Percentiles rank a stretch among this genome's conserved stretches.
Evolutionary conservation across 495 filamentous ascomycete genomes (phyloP).

Genomic region (Sphaerosporella brunnea): DNA sequence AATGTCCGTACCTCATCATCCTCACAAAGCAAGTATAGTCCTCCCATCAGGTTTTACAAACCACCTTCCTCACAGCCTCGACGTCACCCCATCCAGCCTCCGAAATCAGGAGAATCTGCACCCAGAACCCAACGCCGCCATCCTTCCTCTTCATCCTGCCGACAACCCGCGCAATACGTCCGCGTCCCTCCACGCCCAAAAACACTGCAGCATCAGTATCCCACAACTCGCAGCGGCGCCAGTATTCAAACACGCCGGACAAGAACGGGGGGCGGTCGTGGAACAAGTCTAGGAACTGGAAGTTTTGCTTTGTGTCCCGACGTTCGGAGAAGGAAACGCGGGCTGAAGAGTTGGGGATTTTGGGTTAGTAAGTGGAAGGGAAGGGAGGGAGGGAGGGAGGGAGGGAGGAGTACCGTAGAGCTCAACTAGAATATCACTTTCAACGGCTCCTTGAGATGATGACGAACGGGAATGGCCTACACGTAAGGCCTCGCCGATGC

Average conservation of each 20-base stretch:
- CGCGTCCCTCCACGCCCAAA: constrained; percentile 20
- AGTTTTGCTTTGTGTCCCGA: too few species aligned
- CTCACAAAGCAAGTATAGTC: too few species aligned
- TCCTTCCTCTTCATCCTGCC: constrained; percentile 35
- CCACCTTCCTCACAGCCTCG: too few species aligned
- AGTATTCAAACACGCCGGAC: constrained; percentile 33
- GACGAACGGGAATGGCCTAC: constrained; percentile 19
- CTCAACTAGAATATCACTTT: constrained; percentile 36
- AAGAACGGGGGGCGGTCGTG: constrained; percentile 38
- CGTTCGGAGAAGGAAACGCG: too few species aligned
- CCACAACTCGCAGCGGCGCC: constrained; percentile 31
- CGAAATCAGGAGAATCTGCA: too few species aligned
- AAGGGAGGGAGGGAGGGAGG: too few species aligned
- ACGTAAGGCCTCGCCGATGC: constrained; percentile 38
- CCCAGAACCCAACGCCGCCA: too few species aligned
- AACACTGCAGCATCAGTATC: constrained; percentile 34
- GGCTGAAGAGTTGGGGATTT: too few species aligned
- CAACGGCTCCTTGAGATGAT: constrained; percentile 14
- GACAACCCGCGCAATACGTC: constrained; percentile 36
- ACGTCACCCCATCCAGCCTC: too few species aligned
- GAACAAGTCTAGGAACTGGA: constrained; percentile 42
- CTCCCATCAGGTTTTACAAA: too few species aligned
- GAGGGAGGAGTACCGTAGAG: constrained; percentile 26
- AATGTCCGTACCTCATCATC: too few species aligned
- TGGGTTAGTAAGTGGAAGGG: too few species aligned